Evolutionary conservation across 2,329 filamentous ascomycete species (phyloP), one percentile per base, ranked within the genome.

Genomic region (Hypoxylon sp.): DNA sequence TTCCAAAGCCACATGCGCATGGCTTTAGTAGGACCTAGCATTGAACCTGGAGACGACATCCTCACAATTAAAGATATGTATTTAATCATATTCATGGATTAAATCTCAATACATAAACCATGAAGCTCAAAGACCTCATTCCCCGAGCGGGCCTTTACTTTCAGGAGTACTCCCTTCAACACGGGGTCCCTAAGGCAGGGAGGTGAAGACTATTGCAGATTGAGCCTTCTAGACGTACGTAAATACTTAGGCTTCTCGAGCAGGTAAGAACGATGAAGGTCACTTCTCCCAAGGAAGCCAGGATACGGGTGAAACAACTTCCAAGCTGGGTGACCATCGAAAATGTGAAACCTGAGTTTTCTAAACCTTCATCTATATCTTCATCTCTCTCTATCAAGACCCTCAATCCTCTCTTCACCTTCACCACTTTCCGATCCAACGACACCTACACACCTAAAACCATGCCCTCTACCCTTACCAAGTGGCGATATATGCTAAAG

Each of bases 401-500:
- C 32, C 15, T 46, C 39, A 52, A 32, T 27, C 27, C 39, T 53
- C 21, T 24, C 42, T 13, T 52, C 15, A 37, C 15, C 21, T 11
- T 29, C 21, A 21, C 47, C 2, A 27, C 37, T 56, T 59, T 55
- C 44, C 47, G 17, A 35, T 24, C 27, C 47, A 10, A 55, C 13
- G 5, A 55, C 7, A 64, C 59, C 67, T 69, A 69, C 24, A 48
- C 32, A 50, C 56, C 56, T 60, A 51, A 5, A 67, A 65, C 10
- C 29, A 75, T 75, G 70, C 62, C 57, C 54, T 69, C 60, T 48
- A 63, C 60, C 35, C 46, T 70, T 17, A 69, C 69, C 51, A 73
- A 72, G 57, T 71, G 63, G 55, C 71, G 69, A 69, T 66, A 69
- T 21, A 69, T 74, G 24, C 50, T 75, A 37, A 71, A 67, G 52